Base-by-base conservation (phyloP, 805 yeast species). In the Yamadazyma paraphyllophila region DNA sequence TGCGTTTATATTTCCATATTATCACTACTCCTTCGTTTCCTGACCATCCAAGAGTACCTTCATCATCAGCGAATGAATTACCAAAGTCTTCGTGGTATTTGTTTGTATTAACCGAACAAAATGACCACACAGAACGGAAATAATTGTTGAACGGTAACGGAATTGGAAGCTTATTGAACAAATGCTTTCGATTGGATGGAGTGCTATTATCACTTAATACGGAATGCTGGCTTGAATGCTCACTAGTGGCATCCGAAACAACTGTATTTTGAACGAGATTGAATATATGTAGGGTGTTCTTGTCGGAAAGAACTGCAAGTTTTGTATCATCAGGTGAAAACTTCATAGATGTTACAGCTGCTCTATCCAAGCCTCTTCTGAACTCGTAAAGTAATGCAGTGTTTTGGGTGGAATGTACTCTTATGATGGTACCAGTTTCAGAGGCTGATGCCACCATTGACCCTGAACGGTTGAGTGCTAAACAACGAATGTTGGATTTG, bases 281-380 rank as follows among this genome's bases (percentile, higher is more conserved):
- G 66, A 81, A 94, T 2, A 92, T 79, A 65, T 94, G 99, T 43
- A 94, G 67, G 0, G 99, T 94, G 54, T 81, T 83, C 60, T 92
- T 94, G 65, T 89, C 96, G 12, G 96, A 85, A 17, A 94, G 69
- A 5, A 89, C 90, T 0, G 97, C 97, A 40, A 94, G 70, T 56
- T 81, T 79, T 9, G 81, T 64, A 39, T 89, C 91, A 53, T 81
- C 76, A 7, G 87, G 90, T 4, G 92, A 84, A 61, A 92, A 90
- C 44, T 82, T 82, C 84, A 94, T 83, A 7, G 94, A 84, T 34
- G 85, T 86, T 7, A 94, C 78, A 13, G 75, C 71, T 1, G 97
- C 97, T 43, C 83, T 76, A 62, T 94, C 98, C 15, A 91, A 61
- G 0, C 99, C 99, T 41, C 99, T 73, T 54, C 98, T 73, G 57